These are phyloP conservation scores for Monoraphidium neglectum DNA, from an alignment of 139 green algal genomes.

Conservation along the genomic window DNA sequence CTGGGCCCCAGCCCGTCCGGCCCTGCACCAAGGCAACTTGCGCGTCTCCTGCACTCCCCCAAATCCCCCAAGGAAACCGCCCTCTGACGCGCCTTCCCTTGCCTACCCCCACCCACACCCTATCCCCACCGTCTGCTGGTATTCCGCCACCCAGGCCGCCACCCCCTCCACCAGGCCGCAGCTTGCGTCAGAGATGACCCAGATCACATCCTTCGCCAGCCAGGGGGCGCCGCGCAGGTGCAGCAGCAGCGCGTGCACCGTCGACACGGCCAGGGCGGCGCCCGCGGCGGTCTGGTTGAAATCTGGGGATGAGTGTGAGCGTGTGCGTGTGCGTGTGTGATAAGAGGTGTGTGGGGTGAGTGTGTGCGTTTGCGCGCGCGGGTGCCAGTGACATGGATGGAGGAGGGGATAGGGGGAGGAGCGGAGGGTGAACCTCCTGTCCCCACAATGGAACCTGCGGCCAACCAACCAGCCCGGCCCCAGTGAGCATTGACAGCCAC, in stretches of 20 bases:
- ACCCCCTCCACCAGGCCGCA: constrained; percentile 47
- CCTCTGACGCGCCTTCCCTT: neutral
- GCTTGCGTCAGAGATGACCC: constrained; percentile 59
- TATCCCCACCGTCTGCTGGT: constrained; percentile 36
- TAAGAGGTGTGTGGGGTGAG: too few species aligned
- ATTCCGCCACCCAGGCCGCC: constrained; percentile 52
- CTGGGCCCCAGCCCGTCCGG: neutral
- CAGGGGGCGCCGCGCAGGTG: constrained; percentile 55
- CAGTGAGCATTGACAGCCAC: too few species aligned
- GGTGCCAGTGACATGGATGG: too few species aligned
- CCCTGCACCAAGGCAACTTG: too few species aligned
- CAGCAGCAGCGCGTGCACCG: constrained; percentile 27
- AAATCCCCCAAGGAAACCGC: too few species aligned
- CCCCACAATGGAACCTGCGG: too few species aligned
- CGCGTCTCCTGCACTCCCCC: too few species aligned
- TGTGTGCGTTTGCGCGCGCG: too few species aligned
- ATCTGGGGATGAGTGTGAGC: neutral
- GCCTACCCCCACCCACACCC: neutral
- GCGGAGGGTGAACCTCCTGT: too few species aligned
- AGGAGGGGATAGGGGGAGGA: too few species aligned
- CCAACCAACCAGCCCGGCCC: too few species aligned
- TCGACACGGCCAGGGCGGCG: constrained; percentile 29
- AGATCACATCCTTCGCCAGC: constrained; percentile 75
- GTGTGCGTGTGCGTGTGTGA: too few species aligned
- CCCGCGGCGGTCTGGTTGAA: constrained; percentile 27